Evolutionary conservation across 768 basidiomycete species (phyloP).

Genomic region (Mycena alexandri): DNA sequence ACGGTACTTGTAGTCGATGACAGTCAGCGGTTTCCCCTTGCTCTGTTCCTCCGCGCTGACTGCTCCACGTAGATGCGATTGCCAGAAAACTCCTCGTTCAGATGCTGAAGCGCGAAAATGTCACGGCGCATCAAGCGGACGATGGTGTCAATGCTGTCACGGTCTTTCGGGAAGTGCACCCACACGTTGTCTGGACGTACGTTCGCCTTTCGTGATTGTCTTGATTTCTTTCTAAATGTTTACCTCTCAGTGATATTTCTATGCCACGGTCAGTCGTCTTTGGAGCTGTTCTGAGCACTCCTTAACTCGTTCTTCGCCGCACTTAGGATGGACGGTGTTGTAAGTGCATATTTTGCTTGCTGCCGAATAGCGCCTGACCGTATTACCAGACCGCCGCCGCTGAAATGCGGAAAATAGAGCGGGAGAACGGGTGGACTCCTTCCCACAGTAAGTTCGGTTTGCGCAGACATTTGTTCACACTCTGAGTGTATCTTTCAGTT

Average conservation of each 20-base stretch:
- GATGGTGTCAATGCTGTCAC: conserved; percentile 25
- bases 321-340: conserved; percentile 32
- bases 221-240: background rate
- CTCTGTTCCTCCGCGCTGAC: background rate
- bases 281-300: background rate
- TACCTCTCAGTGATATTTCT: conserved; percentile 21
- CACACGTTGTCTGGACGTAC: conserved; percentile 34
- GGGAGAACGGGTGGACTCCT: conserved; percentile 23
- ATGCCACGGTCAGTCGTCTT: conserved; percentile 30
- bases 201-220: background rate
- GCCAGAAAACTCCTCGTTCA: conserved; percentile 28
- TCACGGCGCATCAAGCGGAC: conserved; percentile 25
- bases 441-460: conserved; percentile 20
- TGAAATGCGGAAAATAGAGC: conserved; percentile 30
- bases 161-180: conserved; percentile 28
- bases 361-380: background rate
- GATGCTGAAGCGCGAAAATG: conserved; percentile 22
- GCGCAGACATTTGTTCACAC: background rate
- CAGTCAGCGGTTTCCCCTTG: conserved; percentile 15
- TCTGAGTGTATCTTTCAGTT: conserved; percentile 8
- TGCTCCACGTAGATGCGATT: conserved; percentile 15
- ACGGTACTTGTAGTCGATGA: conserved; percentile 32
- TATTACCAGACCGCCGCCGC: conserved; percentile 24
- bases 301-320: background rate
- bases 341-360: conserved; percentile 1